phyloP scores from a whole-genome alignment of 73 alveolate species.

The Halteria grandinella region DNA sequence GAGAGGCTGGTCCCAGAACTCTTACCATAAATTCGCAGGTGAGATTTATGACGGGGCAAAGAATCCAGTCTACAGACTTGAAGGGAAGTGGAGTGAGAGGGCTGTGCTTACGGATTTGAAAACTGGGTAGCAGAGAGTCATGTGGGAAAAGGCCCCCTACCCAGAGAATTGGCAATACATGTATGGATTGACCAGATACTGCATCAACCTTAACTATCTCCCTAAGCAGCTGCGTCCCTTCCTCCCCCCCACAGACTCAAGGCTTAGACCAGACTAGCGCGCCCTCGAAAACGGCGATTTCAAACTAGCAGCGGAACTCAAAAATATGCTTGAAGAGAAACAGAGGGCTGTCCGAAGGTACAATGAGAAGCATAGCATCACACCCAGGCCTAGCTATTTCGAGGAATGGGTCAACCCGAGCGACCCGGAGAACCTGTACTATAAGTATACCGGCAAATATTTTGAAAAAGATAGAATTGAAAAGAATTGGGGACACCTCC shows the following conservation, averaged over 20 bases:
- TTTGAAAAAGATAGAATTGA: conserved; percentile 19
- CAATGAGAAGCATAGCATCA: conserved; percentile 50
- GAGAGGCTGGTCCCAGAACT: conserved; percentile 45
- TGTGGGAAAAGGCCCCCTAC: conserved; percentile 54
- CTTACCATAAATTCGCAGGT: conserved; percentile 15
- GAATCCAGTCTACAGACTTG: conserved; percentile 1
- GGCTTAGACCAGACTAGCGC: conserved; percentile 91
- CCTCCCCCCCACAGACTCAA: conserved; percentile 90
- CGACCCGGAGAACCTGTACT: conserved; percentile 27
- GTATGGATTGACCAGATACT: conserved; percentile 75
- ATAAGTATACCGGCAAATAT: conserved; percentile 1
- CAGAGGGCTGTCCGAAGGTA: conserved; percentile 71
- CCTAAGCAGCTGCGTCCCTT: conserved; percentile 65
- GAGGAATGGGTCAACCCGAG: conserved; percentile 59
- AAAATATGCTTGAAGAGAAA: conserved; percentile 68
- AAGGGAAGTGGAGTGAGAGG: conserved; percentile 61
- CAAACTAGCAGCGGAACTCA: conserved; percentile 61
- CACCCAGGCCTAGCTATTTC: conserved; percentile 65
- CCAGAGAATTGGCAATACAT: conserved; percentile 70
- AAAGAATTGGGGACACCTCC: conserved; percentile 25
- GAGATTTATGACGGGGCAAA: conserved; percentile 11
- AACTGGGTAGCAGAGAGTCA: conserved; percentile 69
- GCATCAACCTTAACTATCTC: conserved; percentile 82
- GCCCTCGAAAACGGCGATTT: conserved; percentile 88
- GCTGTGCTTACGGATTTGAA: conserved; percentile 50